A percentile compares a stretch with the other conserved stretches of the same genome.
Conservation (phyloP, 139 green algal species). For the Haematococcus sp. region DNA sequence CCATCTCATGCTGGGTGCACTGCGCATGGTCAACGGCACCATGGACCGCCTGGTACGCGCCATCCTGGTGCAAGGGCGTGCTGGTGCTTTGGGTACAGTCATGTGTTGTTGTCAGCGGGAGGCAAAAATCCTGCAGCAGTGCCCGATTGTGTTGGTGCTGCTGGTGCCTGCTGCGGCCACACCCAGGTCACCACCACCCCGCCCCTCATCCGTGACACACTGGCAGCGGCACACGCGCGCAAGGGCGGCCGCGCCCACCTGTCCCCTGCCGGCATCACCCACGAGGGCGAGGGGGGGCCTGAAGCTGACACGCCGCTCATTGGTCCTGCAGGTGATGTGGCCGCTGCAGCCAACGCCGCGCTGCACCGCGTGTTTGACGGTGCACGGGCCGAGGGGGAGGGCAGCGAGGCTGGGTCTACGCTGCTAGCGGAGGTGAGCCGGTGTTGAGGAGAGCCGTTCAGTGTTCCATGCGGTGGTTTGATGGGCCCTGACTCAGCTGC, state of each 20-base stretch:
- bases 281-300: no score
- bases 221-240: not conserved
- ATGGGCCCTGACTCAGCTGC: no score
- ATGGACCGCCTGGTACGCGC: slow-evolving; percentile 22
- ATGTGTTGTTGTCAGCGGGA: not conserved
- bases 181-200: not conserved
- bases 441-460: not conserved
- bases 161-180: not conserved
- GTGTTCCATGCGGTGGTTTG: no score
- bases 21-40: slow-evolving; percentile 4
- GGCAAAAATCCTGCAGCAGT: not conserved
- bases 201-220: not conserved
- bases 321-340: slow-evolving; percentile 13
- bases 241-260: no score
- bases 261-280: not conserved
- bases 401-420: not conserved
- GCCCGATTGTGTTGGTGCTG: not conserved
- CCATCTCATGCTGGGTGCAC: slow-evolving; percentile 13
- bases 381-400: slow-evolving; percentile 6
- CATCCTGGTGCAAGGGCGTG: slow-evolving; percentile 11
- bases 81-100: slow-evolving; percentile 12
- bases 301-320: no score
- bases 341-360: slow-evolving; percentile 17
- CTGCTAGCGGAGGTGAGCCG: not conserved
- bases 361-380: slow-evolving; percentile 29